Evolutionary conservation across 2,329 filamentous ascomycete genomes (phyloP).

Genomic region (Trichoderma atroviride): DNA sequence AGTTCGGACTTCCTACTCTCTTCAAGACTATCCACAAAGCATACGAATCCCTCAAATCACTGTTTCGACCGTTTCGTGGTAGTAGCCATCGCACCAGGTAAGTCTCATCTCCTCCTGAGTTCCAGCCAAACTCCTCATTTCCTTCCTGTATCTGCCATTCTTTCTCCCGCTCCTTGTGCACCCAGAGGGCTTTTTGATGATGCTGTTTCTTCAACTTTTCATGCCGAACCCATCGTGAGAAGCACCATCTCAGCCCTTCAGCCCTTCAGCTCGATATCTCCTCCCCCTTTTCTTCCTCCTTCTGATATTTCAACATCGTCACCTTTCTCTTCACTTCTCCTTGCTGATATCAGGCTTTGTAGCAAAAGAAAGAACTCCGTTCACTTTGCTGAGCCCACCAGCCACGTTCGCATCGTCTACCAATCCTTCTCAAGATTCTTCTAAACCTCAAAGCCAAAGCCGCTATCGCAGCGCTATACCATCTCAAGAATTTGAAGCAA

Average conservation of each 20-base stretch:
- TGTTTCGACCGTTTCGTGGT: slow-evolving; percentile 1
- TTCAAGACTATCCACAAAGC: neutral
- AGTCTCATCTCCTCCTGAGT: neutral
- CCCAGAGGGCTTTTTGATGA: neutral
- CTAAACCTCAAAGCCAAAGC: neutral
- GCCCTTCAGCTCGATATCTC: neutral
- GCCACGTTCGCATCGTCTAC: slow-evolving; percentile 5
- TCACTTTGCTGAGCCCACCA: slow-evolving; percentile 1
- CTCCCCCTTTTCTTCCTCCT: too few species aligned
- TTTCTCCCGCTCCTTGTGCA: too few species aligned
- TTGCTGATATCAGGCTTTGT: neutral
- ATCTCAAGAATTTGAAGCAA: neutral
- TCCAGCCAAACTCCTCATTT: neutral
- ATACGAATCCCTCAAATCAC: slow-evolving; percentile 6
- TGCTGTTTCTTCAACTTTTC: neutral
- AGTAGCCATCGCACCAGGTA: neutral
- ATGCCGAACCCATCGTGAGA: neutral
- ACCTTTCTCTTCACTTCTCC: neutral
- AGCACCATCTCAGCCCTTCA: neutral
- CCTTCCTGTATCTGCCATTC: neutral
- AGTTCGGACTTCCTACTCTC: neutral
- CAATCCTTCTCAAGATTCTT: slow-evolving; percentile 6
- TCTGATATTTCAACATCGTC: neutral
- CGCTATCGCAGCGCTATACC: neutral
- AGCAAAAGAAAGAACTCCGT: slow-evolving; percentile 1